A percentile compares a stretch with the other conserved stretches of the same genome.
Conservation (phyloP, 2,329 filamentous ascomycete species). For the Alternaria brassicicola region DNA sequence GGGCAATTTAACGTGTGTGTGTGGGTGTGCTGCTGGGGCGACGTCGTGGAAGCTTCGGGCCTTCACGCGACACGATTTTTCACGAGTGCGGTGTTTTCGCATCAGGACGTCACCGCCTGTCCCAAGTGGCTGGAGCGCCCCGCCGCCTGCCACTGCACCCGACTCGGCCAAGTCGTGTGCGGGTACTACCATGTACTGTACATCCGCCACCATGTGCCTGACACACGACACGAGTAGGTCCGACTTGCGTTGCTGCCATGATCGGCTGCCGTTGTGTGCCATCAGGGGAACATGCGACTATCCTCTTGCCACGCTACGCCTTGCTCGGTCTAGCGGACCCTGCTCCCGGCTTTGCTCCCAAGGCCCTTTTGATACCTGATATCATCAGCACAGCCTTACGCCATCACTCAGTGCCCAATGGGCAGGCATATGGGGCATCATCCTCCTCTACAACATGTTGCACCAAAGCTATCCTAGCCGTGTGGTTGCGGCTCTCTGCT, state of each 20-base stretch:
- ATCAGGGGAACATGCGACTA: background rate
- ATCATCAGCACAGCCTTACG: background rate
- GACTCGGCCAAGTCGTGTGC: slow-evolving; percentile 2
- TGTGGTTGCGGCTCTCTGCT: background rate
- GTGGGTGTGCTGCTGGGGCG: slow-evolving; percentile 7
- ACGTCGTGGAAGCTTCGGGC: slow-evolving; percentile 15
- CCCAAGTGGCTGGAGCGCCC: slow-evolving; percentile 17
- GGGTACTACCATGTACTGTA: background rate
- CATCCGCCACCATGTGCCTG: background rate
- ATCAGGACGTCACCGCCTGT: slow-evolving; percentile 24
- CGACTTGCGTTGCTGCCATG: slow-evolving; percentile 1
- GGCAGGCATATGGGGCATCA: background rate
- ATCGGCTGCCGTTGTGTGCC: background rate
- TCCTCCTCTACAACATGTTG: background rate
- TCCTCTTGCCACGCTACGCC: background rate
- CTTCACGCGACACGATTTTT: slow-evolving; percentile 28
- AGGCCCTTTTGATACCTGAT: background rate
- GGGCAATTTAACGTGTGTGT: slow-evolving; percentile 1
- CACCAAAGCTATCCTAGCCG: background rate
- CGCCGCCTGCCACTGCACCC: slow-evolving; percentile 6
- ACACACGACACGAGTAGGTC: background rate
- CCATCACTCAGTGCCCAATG: background rate
- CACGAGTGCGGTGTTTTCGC: slow-evolving; percentile 24
- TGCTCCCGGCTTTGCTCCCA: background rate
- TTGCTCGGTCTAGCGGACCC: background rate